Evolutionary conservation across 108 stramenopile species (phyloP).

Genomic region (Skeletonema grethae): DNA sequence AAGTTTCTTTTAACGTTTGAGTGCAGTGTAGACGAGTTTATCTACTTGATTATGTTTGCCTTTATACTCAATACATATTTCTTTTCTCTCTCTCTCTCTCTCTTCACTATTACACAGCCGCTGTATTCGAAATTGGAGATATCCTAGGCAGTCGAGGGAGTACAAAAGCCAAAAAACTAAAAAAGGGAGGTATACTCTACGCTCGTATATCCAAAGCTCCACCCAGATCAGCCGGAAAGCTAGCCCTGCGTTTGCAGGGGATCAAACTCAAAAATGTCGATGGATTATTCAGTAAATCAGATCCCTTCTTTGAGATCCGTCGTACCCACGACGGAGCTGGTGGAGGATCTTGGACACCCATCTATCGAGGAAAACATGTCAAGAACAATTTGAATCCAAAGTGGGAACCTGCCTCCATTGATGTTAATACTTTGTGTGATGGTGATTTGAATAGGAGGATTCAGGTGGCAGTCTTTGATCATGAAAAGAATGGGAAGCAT

Average conservation of each 20-base stretch:
- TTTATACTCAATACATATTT: background rate
- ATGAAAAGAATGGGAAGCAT: slow-evolving; percentile 68
- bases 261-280: slow-evolving; percentile 81
- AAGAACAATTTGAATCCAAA: slow-evolving; percentile 66
- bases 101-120: slow-evolving; percentile 55
- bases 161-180: slow-evolving; percentile 65
- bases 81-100: background rate
- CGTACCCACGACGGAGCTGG: slow-evolving; percentile 56
- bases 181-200: slow-evolving; percentile 70
- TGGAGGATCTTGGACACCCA: slow-evolving; percentile 57
- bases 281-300: slow-evolving; percentile 73
- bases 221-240: slow-evolving; percentile 14
- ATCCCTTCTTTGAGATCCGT: slow-evolving; percentile 77
- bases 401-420: slow-evolving; percentile 67
- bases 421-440: slow-evolving; percentile 79
- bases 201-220: slow-evolving; percentile 59
- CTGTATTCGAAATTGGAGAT: slow-evolving; percentile 80
- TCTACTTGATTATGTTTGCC: background rate
- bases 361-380: slow-evolving; percentile 70
- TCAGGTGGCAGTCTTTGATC: slow-evolving; percentile 74
- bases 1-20: background rate
- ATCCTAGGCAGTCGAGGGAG: slow-evolving; percentile 70
- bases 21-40: background rate
- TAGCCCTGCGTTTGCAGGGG: slow-evolving; percentile 47
- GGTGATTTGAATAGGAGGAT: slow-evolving; percentile 72